Evolutionary conservation across 1,284 basidiomycete species (phyloP).

Genomic region (Apiotrichum laibachii): DNA sequence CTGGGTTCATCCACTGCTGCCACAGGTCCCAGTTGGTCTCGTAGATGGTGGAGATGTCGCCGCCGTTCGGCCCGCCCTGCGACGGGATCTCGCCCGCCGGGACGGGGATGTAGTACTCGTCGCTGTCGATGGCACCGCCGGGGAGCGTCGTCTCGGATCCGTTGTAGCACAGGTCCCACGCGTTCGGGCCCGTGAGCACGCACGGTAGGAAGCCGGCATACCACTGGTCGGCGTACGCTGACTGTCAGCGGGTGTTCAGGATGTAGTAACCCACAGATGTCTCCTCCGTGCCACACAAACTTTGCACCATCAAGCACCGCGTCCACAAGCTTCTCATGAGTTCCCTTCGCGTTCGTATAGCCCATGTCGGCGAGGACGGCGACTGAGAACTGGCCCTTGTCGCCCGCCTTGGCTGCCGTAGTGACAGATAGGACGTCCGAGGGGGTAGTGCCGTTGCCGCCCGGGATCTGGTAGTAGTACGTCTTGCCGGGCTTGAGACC

Average conservation of each 20-base stretch:
- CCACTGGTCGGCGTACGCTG: conserved; percentile 47
- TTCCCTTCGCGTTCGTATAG: conserved; percentile 44
- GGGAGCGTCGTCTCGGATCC: conserved; percentile 19
- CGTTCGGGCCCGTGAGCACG: not conserved
- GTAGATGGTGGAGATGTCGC: conserved; percentile 33
- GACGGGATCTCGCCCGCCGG: conserved; percentile 30
- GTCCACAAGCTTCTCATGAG: conserved; percentile 31
- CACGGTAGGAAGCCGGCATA: conserved; percentile 28
- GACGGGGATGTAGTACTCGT: conserved; percentile 26
- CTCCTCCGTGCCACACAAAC: conserved; percentile 43
- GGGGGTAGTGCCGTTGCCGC: conserved; percentile 34
- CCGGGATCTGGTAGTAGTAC: conserved; percentile 38
- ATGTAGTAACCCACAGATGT: conserved; percentile 26
- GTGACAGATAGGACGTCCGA: conserved; percentile 28
- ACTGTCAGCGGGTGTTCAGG: not conserved
- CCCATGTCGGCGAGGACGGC: conserved; percentile 48
- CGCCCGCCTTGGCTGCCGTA: conserved; percentile 25
- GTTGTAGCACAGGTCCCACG: conserved; percentile 34
- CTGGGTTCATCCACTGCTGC: conserved; percentile 41
- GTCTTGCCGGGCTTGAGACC: conserved; percentile 22
- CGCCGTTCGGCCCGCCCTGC: conserved; percentile 30
- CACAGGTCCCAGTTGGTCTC: conserved; percentile 46
- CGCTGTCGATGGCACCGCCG: conserved; percentile 18
- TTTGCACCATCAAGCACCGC: conserved; percentile 28
- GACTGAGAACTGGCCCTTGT: conserved; percentile 27